Conservation (phyloP, 1,284 basidiomycete species). For the Papiliotrema laurentii region DNA sequence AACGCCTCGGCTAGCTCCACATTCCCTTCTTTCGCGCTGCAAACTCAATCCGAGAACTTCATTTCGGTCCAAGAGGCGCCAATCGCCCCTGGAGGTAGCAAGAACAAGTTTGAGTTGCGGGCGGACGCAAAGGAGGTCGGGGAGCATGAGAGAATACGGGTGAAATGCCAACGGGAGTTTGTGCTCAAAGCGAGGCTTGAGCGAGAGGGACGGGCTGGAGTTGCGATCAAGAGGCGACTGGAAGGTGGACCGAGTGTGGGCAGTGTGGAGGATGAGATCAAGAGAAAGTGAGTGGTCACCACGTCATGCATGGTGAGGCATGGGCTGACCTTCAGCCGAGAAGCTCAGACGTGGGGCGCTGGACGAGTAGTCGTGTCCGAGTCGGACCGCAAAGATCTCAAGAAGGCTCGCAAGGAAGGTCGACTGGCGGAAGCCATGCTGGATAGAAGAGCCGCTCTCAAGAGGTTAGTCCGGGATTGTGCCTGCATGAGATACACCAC, state of each 20-base stretch:
- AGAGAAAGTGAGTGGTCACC: constrained; percentile 43
- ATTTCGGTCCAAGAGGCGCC: constrained; percentile 26
- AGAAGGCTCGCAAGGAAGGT: constrained; percentile 80
- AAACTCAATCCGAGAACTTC: constrained; percentile 35
- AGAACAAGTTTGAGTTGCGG: constrained; percentile 59
- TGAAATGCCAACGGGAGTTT: constrained; percentile 86
- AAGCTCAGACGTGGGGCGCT: constrained; percentile 83
- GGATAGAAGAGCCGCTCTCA: constrained; percentile 81
- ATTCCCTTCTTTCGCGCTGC: constrained; percentile 28
- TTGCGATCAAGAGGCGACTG: constrained; percentile 54
- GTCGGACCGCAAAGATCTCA: constrained; percentile 62
- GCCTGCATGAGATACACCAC: too few species aligned
- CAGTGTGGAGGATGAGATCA: constrained; percentile 46
- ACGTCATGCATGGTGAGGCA: not conserved
- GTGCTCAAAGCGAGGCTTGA: constrained; percentile 79
- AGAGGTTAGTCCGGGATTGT: constrained; percentile 83
- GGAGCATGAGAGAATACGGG: constrained; percentile 73
- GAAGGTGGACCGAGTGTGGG: constrained; percentile 57
- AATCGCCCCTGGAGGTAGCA: constrained; percentile 10
- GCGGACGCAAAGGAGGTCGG: constrained; percentile 78
- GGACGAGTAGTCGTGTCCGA: constrained; percentile 61
- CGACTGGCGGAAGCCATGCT: constrained; percentile 80
- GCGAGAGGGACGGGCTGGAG: constrained; percentile 62
- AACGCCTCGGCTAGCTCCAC: constrained; percentile 13
- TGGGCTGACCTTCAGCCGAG: constrained; percentile 52